Base-by-base conservation (phyloP, 352 stramenopile species). In the Phytophthora podocarpi region DNA sequence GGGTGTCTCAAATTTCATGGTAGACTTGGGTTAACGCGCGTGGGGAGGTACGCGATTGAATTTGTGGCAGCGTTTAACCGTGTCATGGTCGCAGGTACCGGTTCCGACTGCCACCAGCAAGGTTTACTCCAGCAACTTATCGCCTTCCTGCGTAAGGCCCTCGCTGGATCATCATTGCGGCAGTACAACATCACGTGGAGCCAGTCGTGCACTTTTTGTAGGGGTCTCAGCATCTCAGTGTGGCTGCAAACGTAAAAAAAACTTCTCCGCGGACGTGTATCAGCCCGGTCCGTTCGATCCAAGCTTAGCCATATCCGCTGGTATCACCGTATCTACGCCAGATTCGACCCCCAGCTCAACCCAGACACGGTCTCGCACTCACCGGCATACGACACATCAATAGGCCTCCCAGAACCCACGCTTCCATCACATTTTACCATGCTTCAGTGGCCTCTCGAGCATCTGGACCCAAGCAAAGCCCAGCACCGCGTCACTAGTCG, bases 291-390 rank as follows among this genome's bases (percentile, higher is more conserved):
- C 30, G 16, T 53, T 41, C 30, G 31, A 18, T 31, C 45, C 27
- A 53, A 53, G n/a, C 45, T 41, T 13, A 53, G 45, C 54, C 45
- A 42, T 16, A 31, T 53, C 18, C 3, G 18, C 1, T 53, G 45
- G 45, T 42, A 41, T 42, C 45, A 53, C 32, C 40, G 40, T 20
- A 2, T 32, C 5, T 47, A 21, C 12, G 13, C 21, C 9, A 8
- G 15, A 8, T 36, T 36, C 31, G 4, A 36, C 31, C 31, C 31
- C 5, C 20, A 47, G 3, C 40, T 47, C 40, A 20, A 3, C 21
- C 40, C 21, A 23, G 21, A 11, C 40, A 47, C 23, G 12, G 11
- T 9, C 20, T 47, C 23, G 40, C n/a, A 27, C 40, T 47, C 21
- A 15, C 40, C 40, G 21, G 40, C 13, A 34, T 21, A 21, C 21